Evolutionary conservation across 1,284 basidiomycete species (phyloP).

Genomic region (Trichosporon ovoides): DNA sequence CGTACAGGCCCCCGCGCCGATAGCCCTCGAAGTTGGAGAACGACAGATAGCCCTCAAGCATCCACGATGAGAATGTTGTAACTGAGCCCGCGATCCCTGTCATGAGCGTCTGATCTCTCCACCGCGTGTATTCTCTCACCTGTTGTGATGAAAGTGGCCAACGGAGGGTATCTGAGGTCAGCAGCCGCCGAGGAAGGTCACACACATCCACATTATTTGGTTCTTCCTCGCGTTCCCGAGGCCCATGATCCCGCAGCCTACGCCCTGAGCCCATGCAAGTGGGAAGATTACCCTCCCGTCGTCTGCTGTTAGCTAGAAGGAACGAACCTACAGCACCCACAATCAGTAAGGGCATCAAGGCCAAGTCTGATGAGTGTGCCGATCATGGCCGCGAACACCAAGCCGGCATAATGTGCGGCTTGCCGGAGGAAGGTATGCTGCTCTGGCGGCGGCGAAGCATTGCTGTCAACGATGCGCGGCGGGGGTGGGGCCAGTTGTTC

Average conservation of each 20-base stretch:
- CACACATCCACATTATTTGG: conserved; percentile 68
- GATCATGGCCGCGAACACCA: conserved; percentile 70
- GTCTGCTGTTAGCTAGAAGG: conserved; percentile 23
- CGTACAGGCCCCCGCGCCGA: conserved; percentile 64
- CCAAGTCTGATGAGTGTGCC: conserved; percentile 75
- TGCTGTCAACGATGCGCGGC: conserved; percentile 7
- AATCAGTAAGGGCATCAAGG: conserved; percentile 58
- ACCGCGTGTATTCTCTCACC: conserved; percentile 53
- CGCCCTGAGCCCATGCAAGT: conserved; percentile 77
- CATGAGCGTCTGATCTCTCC: conserved; percentile 8
- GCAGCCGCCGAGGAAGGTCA: conserved; percentile 17
- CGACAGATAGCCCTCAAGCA: conserved; percentile 76
- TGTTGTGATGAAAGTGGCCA: conserved; percentile 84
- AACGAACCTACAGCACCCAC: conserved; percentile 25
- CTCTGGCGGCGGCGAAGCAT: conserved; percentile 24
- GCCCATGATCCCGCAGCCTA: conserved; percentile 92
- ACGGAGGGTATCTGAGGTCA: conserved; percentile 65
- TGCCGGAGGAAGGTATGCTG: conserved; percentile 24
- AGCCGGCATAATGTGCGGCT: conserved; percentile 53
- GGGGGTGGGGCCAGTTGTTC: neutral
- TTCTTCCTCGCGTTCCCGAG: conserved; percentile 63
- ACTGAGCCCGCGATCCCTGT: conserved; percentile 92
- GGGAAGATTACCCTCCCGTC: conserved; percentile 70
- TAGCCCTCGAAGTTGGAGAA: conserved; percentile 68
- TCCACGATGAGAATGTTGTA: conserved; percentile 98